These are phyloP conservation scores for Venturiaceae sp. DNA, from an alignment of 2,329 filamentous ascomycete genomes.

Conservation along the genomic window DNA sequence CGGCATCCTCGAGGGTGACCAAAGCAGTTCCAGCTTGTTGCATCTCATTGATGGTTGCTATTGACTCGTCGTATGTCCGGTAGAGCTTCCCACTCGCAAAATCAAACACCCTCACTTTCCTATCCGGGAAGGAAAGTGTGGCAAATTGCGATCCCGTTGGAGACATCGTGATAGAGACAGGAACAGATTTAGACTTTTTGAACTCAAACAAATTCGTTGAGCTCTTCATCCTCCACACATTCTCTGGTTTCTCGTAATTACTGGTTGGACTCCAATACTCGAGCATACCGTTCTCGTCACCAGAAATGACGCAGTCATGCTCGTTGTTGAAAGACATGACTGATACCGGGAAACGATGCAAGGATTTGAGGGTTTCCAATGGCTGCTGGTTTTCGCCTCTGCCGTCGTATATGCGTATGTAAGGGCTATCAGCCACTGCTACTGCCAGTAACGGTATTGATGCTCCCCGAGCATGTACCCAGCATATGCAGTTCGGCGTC, in stretches of 20 bases:
- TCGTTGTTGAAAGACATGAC: conserved; percentile 82
- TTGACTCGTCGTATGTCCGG: conserved; percentile 89
- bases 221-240: conserved; percentile 88
- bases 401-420: conserved; percentile 81
- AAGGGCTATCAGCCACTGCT: conserved; percentile 53
- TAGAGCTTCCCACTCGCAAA: conserved; percentile 82
- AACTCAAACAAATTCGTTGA: conserved; percentile 93
- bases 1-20: conserved; percentile 76
- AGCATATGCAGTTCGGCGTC: conserved; percentile 72
- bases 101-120: conserved; percentile 88
- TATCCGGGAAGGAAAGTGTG: conserved; percentile 83
- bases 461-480: conserved; percentile 83
- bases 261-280: conserved; percentile 88
- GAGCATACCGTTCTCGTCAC: conserved; percentile 83
- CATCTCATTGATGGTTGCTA: conserved; percentile 84
- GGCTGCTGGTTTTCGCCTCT: conserved; percentile 69
- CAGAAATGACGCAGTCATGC: conserved; percentile 85
- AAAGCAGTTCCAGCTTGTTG: conserved; percentile 83
- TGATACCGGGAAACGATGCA: conserved; percentile 76
- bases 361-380: conserved; percentile 63
- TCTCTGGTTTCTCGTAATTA: conserved; percentile 81
- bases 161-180: conserved; percentile 74
- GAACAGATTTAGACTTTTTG: conserved; percentile 85
- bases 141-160: conserved; percentile 80
- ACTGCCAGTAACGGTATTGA: conserved; percentile 79